A percentile compares a stretch with the other conserved stretches of the same genome.
Conservation (phyloP, 371 early-diverging fungal genomes). For the Syncephalastrum monosporum region DNA sequence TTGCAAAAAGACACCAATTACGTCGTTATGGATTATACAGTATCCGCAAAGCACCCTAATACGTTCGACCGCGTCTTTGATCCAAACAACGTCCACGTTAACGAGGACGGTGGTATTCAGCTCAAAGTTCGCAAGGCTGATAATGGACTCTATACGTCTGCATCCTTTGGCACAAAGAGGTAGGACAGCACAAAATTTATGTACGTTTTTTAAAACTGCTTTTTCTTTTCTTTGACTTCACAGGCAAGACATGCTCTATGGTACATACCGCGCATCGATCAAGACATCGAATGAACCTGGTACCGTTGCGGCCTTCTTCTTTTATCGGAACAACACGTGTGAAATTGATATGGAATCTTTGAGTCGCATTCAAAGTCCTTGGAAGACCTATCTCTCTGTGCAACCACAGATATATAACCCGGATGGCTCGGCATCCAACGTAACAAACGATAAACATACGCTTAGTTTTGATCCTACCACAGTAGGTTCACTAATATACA, state of each 20-base stretch:
- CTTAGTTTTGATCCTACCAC: conserved; percentile 27
- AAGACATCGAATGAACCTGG: conserved; percentile 30
- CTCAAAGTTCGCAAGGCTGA: conserved; percentile 17
- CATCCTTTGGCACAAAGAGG: conserved; percentile 41
- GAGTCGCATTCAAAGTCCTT: conserved; percentile 30
- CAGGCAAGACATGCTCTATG: conserved; percentile 42
- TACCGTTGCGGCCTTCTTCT: conserved; percentile 44
- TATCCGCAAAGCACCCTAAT: conserved; percentile 25
- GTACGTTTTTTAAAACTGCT: too few relatives aligned
- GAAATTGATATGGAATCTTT: conserved; percentile 50
- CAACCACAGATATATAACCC: conserved; percentile 40
- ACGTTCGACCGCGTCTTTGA: conserved; percentile 34
- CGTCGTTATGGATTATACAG: conserved; percentile 37
- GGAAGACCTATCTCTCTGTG: conserved; percentile 34
- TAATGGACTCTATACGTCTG: conserved; percentile 15
- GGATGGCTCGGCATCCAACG: conserved; percentile 32
- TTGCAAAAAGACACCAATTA: conserved; percentile 31
- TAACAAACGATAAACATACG: conserved; percentile 30
- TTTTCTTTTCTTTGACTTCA: background rate
- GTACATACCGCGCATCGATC: conserved; percentile 39
- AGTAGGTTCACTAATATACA: conserved; percentile 10
- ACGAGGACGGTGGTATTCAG: conserved; percentile 17
- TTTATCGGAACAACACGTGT: conserved; percentile 29
- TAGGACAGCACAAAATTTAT: conserved; percentile 3
- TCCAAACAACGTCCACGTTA: conserved; percentile 25